Evolutionary conservation across 345 rosid genomes (phyloP).

Genomic region (Syzygium grande): DNA sequence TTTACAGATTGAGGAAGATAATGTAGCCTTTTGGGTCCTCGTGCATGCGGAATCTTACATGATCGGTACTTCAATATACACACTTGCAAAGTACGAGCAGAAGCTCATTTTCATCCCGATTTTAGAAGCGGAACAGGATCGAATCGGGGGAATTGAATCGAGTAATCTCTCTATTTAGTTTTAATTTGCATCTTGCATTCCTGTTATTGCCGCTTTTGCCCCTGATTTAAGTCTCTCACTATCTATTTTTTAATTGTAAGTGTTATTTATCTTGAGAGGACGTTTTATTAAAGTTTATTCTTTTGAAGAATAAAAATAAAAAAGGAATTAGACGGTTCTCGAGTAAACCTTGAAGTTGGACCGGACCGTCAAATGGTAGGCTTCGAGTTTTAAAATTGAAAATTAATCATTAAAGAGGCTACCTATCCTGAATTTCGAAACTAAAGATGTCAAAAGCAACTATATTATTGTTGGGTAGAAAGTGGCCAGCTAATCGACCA

Average conservation of each 20-base stretch:
- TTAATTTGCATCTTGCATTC: background rate
- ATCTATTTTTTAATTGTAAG: background rate
- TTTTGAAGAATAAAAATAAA: background rate
- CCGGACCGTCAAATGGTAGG: background rate
- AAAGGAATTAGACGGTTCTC: background rate
- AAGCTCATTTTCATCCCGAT: background rate
- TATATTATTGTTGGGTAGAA: background rate
- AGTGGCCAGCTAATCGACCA: background rate
- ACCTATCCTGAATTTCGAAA: background rate
- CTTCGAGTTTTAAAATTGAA: background rate
- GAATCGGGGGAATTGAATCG: background rate
- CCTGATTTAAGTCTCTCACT: background rate
- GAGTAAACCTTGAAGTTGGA: fast-evolving
- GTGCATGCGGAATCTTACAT: background rate
- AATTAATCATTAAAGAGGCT: background rate
- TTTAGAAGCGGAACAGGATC: background rate
- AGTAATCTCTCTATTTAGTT: background rate
- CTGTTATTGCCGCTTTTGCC: background rate
- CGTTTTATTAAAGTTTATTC: background rate
- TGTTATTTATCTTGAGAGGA: background rate
- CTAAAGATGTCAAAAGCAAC: background rate
- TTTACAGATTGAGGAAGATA: background rate
- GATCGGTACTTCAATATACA: background rate
- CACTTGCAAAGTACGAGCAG: background rate
- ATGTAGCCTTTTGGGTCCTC: background rate